These are phyloP conservation scores for Colletotrichum acutatum DNA, from an alignment of 2,329 filamentous ascomycete genomes.

Conservation along the genomic window DNA sequence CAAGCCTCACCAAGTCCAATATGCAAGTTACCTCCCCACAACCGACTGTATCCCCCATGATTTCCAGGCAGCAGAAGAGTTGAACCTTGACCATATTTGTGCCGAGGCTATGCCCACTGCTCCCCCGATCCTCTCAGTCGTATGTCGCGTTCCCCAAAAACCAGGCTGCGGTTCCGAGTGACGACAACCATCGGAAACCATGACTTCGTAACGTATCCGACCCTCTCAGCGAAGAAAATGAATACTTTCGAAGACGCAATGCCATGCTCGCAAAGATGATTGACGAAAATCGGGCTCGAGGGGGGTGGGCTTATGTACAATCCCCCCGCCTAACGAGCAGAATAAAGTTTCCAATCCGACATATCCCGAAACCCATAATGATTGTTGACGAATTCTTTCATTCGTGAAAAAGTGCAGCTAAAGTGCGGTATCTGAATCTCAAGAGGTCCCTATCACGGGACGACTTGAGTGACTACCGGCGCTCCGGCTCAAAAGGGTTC, in stretches of 20 bases:
- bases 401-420: background rate
- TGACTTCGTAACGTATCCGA: background rate
- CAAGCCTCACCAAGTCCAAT: background rate
- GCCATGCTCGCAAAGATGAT: slow-evolving; percentile 30
- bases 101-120: background rate
- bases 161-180: background rate
- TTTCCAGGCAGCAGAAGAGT: background rate
- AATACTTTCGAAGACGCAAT: slow-evolving; percentile 19
- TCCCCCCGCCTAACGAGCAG: background rate
- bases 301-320: background rate
- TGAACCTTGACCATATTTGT: background rate
- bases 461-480: slow-evolving; percentile 7
- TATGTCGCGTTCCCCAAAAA: background rate
- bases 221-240: background rate
- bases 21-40: slow-evolving; percentile 1
- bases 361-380: background rate
- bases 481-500: slow-evolving; percentile 29
- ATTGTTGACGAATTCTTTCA: background rate
- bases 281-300: slow-evolving; percentile 16
- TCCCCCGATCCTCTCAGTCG: background rate
- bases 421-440: background rate
- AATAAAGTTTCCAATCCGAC: background rate
- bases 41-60: background rate
- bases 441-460: background rate
- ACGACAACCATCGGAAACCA: background rate